Evolutionary conservation across 176 grass and related monocot genomes (phyloP).

Genomic region (Chrysopogon serrulatus): DNA sequence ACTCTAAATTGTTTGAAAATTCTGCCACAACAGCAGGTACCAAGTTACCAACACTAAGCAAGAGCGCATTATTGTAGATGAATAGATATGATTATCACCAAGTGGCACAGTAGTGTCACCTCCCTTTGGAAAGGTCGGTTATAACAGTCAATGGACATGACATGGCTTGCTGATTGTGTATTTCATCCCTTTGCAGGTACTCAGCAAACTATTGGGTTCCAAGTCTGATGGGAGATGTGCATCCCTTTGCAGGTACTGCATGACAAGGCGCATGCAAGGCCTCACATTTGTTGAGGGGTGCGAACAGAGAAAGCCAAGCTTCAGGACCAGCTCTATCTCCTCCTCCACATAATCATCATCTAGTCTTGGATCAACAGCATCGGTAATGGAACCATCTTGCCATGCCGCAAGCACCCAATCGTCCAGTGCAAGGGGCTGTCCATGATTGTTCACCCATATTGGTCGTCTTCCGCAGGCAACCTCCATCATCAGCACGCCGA

Average conservation of each 20-base stretch:
- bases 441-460: background rate
- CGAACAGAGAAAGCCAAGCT: slow-evolving; percentile 17
- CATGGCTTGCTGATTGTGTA: background rate
- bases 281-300: background rate
- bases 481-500: background rate
- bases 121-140: background rate
- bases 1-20: too few species aligned
- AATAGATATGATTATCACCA: background rate
- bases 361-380: background rate
- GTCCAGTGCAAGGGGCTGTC: background rate
- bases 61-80: background rate
- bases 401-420: background rate
- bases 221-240: background rate
- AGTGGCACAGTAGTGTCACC: background rate
- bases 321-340: background rate
- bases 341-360: background rate
- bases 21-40: background rate
- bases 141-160: background rate
- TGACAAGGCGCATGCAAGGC: background rate
- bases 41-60: background rate
- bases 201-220: background rate
- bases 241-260: background rate
- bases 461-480: background rate
- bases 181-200: background rate
- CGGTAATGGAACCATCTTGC: background rate